These are phyloP conservation scores for Aureobasidium pullulans DNA, from an alignment of 2,329 filamentous ascomycete genomes.

Conservation along the genomic window DNA sequence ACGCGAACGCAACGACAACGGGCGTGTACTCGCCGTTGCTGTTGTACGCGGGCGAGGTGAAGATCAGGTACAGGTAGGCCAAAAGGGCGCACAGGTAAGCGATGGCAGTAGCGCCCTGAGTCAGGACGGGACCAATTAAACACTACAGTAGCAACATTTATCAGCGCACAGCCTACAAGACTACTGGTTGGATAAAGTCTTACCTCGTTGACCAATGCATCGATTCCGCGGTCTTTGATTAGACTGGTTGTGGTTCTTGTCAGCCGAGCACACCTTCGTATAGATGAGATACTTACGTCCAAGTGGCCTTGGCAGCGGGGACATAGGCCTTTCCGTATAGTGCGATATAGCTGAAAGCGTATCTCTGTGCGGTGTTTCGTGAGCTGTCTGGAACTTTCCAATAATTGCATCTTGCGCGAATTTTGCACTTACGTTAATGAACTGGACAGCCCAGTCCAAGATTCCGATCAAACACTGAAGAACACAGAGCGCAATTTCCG, in stretches of 20 bases:
- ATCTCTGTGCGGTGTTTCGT: conserved; percentile 30
- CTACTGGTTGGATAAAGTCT: not conserved
- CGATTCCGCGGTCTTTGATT: conserved; percentile 87
- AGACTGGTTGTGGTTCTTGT: conserved; percentile 39
- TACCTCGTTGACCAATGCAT: conserved; percentile 74
- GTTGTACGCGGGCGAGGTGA: conserved; percentile 77
- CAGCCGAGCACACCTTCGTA: conserved; percentile 7
- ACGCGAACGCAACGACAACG: conserved; percentile 75
- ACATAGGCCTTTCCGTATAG: conserved; percentile 88
- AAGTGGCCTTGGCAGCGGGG: conserved; percentile 79
- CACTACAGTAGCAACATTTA: conserved; percentile 36
- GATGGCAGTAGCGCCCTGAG: conserved; percentile 66
- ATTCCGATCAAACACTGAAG: conserved; percentile 69
- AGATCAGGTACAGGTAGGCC: conserved; percentile 78
- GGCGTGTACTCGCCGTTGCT: conserved; percentile 58
- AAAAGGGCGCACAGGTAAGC: conserved; percentile 75
- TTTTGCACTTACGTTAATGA: conserved; percentile 55
- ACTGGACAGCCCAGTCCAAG: conserved; percentile 77
- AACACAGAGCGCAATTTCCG: conserved; percentile 61
- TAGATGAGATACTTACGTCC: conserved; percentile 45
- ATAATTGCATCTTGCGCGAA: conserved; percentile 33
- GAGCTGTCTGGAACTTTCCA: conserved; percentile 21
- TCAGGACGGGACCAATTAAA: conserved; percentile 51
- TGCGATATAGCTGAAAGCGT: conserved; percentile 87
- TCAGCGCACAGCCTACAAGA: not conserved